Percentiles rank a stretch among this genome's conserved stretches.
Evolutionary conservation across 2,329 filamentous ascomycete species (phyloP).

Genomic region (Botrytis medusae): DNA sequence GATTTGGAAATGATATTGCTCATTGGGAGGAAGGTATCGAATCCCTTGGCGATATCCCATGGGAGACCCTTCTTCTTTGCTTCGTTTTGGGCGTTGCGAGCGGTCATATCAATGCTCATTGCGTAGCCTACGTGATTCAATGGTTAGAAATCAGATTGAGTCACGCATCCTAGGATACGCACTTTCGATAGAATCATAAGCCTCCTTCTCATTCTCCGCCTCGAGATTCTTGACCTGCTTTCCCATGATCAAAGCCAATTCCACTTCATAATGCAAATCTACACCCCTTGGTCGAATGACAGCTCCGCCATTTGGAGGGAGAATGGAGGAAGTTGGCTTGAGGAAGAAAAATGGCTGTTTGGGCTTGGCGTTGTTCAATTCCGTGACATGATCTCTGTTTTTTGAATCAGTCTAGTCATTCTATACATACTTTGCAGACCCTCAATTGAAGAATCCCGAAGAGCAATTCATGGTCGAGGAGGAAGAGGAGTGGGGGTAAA

Average conservation of each 20-base stretch:
- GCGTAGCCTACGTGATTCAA: conserved; percentile 65
- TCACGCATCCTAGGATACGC: conserved; percentile 33
- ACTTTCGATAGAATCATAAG: conserved; percentile 81
- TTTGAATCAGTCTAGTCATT: not conserved
- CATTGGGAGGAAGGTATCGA: conserved; percentile 94
- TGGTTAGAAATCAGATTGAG: conserved; percentile 8
- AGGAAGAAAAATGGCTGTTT: conserved; percentile 99
- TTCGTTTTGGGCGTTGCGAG: conserved; percentile 91
- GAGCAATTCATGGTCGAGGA: conserved; percentile 5
- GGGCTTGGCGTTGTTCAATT: conserved; percentile 82
- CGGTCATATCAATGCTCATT: conserved; percentile 95
- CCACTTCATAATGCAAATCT: conserved; percentile 90
- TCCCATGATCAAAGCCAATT: conserved; percentile 86
- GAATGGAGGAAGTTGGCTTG: conserved; percentile 85
- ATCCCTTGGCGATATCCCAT: conserved; percentile 95
- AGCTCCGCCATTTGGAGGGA: conserved; percentile 74
- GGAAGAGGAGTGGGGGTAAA: conserved; percentile 28
- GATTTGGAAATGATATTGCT: conserved; percentile 77
- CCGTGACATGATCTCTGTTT: conserved; percentile 81
- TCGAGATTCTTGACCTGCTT: conserved; percentile 75
- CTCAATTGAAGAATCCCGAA: conserved; percentile 16
- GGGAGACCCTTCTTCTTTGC: conserved; percentile 96
- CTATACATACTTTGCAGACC: not conserved
- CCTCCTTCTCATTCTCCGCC: conserved; percentile 70
- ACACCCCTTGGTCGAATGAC: conserved; percentile 81